These are phyloP conservation scores for Cymbidium sinense DNA, from an alignment of 106 monocot species.

Conservation along the genomic window DNA sequence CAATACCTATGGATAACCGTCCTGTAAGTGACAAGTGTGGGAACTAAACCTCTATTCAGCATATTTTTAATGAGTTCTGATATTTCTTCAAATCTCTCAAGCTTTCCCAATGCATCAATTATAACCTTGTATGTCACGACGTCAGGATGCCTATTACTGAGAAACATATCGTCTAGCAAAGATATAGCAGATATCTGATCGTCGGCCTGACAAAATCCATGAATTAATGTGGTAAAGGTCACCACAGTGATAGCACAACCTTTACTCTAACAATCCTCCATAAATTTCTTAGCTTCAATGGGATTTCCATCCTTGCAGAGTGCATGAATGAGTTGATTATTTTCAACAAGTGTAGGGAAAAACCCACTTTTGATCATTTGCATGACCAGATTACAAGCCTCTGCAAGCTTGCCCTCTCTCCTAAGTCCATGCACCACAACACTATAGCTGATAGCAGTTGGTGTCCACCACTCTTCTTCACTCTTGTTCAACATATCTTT, in stretches of 20 bases:
- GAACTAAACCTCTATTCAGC: conserved; percentile 72
- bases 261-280: conserved; percentile 85
- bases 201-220: conserved; percentile 67
- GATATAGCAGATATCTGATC: conserved; percentile 73
- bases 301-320: conserved; percentile 46
- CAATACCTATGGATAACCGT: conserved; percentile 88
- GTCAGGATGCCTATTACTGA: conserved; percentile 86
- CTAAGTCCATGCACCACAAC: conserved; percentile 81
- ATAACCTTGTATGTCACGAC: conserved; percentile 77
- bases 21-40: conserved; percentile 76
- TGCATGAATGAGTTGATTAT: conserved; percentile 71
- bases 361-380: conserved; percentile 78
- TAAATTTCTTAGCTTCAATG: conserved; percentile 57
- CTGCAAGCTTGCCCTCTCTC: conserved; percentile 71
- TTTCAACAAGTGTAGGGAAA: conserved; percentile 66
- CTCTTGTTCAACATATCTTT: conserved; percentile 72
- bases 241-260: conserved; percentile 80
- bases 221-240: conserved; percentile 85
- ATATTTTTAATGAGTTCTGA: conserved; percentile 82
- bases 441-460: conserved; percentile 69
- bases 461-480: conserved; percentile 93
- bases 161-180: conserved; percentile 90
- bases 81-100: no score
- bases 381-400: conserved; percentile 66
- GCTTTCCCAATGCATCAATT: no score